Base-by-base conservation (phyloP, 768 basidiomycete genomes). In the Xanthoconium stramineum region DNA sequence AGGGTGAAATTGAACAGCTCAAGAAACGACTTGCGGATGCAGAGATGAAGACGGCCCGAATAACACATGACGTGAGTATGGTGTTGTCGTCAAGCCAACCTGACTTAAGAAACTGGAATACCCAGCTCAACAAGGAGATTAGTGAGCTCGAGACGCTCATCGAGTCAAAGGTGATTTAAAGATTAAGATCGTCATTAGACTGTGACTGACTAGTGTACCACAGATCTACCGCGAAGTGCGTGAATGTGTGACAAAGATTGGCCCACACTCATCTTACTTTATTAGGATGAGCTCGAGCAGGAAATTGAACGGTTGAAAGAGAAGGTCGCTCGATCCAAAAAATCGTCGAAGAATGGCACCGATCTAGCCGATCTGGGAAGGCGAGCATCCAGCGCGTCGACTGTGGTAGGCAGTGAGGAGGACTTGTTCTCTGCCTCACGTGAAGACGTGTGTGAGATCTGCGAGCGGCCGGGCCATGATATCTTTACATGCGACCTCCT, bases 81-180 rank as follows among this genome's bases (percentile, higher is more conserved):
- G 5, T 52, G 20, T 32, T 54, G 17, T 43, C 1, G 15, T 47
- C 37, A 36, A 40, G 38, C 28, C 30, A 28, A 32, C 12, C 44
- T 28, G 43, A 46, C 55, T 49, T 42, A 43, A 58, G 17, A 36
- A 49, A 24, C 24, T 24, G 24, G 24, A 24, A 45, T 48, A 24
- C 58, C 40, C 61, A 95, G 91, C 80, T 94, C 57, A 88, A 91
- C 72, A 90, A 93, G 65, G 94, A 98, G 74, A 89, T 98, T 49
- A 84, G 86, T 52, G 94, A 98, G 68, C 80, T 98, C 19, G 96
- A 98, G 71, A 81, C 87, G 38, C 78, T 99, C 40, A 86, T 98
- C n/a, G 96, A 99, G 69, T 82, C 91, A 52, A 98, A 97, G 83
- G 92, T 91, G 57, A 53, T 72, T 53, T 15, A 14, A 43, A 28